Evolutionary conservation across 495 filamentous ascomycete genomes (phyloP), one percentile per base, ranked within the genome.

Genomic region (Niebla homalea): DNA sequence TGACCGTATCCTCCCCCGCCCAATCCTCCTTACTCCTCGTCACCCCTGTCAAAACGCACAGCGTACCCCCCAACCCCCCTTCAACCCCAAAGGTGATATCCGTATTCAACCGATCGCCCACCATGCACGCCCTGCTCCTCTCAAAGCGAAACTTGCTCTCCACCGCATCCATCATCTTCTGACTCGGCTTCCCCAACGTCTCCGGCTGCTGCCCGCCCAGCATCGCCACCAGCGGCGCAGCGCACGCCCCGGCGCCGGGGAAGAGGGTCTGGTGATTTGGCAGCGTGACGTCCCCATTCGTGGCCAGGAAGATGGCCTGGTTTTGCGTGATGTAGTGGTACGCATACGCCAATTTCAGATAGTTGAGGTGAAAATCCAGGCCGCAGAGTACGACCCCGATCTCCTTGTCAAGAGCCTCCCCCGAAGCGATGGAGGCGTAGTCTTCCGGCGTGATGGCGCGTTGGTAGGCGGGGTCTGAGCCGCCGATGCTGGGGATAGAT

Each of bases 151-250:
- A 94, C 66, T 90, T 94, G 29, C 90, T 90, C 71, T 97, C 90
- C 59, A 98, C 84, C 6, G 93, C 86, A 67, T 96, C 89, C 92
- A 98, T 94, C 92, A 98, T 97, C 11, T 89, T 89, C 70, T 94
- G 86, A 56, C 86, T 94, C 4, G 92, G 93, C 67, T 99, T 99
- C 10, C 92, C 92, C 40, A 96, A 65, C 5, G 85, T 78, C 32
- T 86, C 60, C 1, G 90, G 88, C 58, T 83, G 69, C 66, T 76
- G 5, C 75, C 80, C 10, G 59, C 67, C 65, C 48, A 77, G 70
- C 80, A 90, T 89, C 63, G 83, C 83, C 39, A 80, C 72, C 46
- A 99, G 64, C 5, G 89, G 86, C 41, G 85, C 79, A 44, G 81
- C 80, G 54, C 89, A 83, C 8, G 84, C 77, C 0, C 93, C 92